Base-by-base conservation (phyloP, 2,329 filamentous ascomycete genomes). In the Fonsecaea erecta region DNA sequence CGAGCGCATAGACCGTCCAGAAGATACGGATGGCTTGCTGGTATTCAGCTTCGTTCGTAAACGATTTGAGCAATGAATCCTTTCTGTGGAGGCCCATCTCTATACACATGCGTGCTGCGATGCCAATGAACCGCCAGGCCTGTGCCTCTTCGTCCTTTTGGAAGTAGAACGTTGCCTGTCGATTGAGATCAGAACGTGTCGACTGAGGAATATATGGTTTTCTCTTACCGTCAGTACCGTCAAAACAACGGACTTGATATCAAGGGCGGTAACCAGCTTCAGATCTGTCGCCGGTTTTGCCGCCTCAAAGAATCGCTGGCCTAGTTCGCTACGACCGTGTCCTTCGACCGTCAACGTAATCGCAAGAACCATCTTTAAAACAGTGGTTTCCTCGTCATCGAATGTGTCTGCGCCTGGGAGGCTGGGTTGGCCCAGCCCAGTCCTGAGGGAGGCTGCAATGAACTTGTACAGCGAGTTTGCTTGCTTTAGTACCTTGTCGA, bases 1-100 rank as follows among this genome's bases (percentile, higher is more conserved):
- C 93, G 43, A 97, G 81, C 3, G 93, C 88, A 73, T 95, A 96
- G 18, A 93, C 88, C 1, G 90, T 88, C 93, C 92, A 97, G 76
- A 96, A 96, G 14, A 91, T 86, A 56, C 89, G 86, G 30, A 91
- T 83, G 0, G 90, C 88, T 57, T 86, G 84, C 56, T 83, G 82
- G 55, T 91, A 85, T 67, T 93, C 90, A 48, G 87, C 82, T 52
- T 91, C 87, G 68, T 90, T 86, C 7, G 83, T 78, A 53, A 94
- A 91, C 18, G 83, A 81, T 64, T 85, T 86, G 60, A 88, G 80
- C 64, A 96, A 83, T 0, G 89, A 91, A 68, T 92, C 89, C 63
- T 87, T 85, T 48, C 91, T 86, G 78, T 97, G 92, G n/a, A 97
- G 82, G 1, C 93, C 93, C 65, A 96, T 81, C 75, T 93, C 90